Conservation (phyloP, 2,329 filamentous ascomycete genomes). For the Cryoendolithus antarcticus region DNA sequence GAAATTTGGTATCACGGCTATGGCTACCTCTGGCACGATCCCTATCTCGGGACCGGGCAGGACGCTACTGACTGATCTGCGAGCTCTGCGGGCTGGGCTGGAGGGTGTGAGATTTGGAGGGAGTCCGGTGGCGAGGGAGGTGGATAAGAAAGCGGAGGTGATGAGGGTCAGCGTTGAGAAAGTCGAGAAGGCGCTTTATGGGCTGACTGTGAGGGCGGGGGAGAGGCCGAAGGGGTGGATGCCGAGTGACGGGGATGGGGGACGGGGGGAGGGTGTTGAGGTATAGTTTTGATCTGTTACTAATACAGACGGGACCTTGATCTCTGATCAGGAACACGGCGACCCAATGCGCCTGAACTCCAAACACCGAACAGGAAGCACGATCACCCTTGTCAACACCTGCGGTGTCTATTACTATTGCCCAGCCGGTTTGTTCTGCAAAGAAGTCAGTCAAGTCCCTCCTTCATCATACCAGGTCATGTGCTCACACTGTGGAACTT, state of each 20-base stretch:
- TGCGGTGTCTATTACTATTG: too few species aligned
- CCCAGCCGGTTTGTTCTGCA: too few species aligned
- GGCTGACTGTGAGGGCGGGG: constrained; percentile 71
- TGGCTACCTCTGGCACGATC: constrained; percentile 58
- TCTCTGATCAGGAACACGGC: too few species aligned
- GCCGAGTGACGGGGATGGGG: constrained; percentile 48
- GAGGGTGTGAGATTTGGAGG: constrained; percentile 53
- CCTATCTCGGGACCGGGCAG: constrained; percentile 29
- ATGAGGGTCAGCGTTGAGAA: constrained; percentile 86
- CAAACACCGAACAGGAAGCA: constrained; percentile 1
- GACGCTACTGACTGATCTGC: constrained; percentile 68
- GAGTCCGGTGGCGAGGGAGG: constrained; percentile 46
- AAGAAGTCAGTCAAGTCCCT: too few species aligned
- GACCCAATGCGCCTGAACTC: constrained; percentile 29
- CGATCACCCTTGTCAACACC: too few species aligned
- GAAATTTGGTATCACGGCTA: constrained; percentile 83
- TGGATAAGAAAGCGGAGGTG: constrained; percentile 68
- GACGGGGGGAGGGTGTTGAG: constrained; percentile 29
- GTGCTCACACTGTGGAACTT: constrained; percentile 3
- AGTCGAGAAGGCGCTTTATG: constrained; percentile 84
- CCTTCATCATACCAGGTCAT: background rate
- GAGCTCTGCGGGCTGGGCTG: constrained; percentile 62
- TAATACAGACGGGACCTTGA: too few species aligned
- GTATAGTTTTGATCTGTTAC: constrained; percentile 5
- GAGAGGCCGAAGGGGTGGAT: constrained; percentile 89